These are phyloP conservation scores for Termitomyces sp. DNA, from an alignment of 768 basidiomycete genomes.

Conservation along the genomic window DNA sequence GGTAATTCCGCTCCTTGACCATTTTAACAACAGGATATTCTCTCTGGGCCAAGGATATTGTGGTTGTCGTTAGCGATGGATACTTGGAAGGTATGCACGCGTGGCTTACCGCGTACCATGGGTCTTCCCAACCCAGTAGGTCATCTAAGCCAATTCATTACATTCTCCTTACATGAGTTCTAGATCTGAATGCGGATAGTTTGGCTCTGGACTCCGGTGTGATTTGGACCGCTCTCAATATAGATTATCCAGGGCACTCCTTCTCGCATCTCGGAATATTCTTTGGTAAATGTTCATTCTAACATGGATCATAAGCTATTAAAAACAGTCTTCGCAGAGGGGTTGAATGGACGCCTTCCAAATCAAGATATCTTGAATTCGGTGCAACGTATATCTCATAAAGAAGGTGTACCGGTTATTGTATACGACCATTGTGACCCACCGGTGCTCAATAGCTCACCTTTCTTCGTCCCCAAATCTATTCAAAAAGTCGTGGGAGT, in stretches of 20 bases:
- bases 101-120: conserved; percentile 85
- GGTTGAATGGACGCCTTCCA: conserved; percentile 88
- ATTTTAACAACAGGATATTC: conserved; percentile 54
- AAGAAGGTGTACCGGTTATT: conserved; percentile 69
- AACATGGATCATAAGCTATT: not conserved
- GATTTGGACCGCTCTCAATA: conserved; percentile 91
- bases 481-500: conserved; percentile 38
- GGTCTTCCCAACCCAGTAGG: conserved; percentile 56
- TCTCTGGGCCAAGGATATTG: conserved; percentile 91
- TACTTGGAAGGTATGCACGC: conserved; percentile 91
- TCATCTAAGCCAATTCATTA: not conserved
- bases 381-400: conserved; percentile 62
- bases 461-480: conserved; percentile 40
- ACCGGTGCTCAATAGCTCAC: conserved; percentile 18
- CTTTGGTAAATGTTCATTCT: conserved; percentile 54
- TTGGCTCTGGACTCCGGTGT: conserved; percentile 73
- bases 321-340: conserved; percentile 50
- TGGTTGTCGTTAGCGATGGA: conserved; percentile 86
- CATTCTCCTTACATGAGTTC: not conserved
- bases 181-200: conserved; percentile 56
- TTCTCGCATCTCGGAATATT: conserved; percentile 96
- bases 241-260: conserved; percentile 96
- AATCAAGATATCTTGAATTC: conserved; percentile 95
- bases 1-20: not conserved
- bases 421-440: conserved; percentile 72